phyloP scores from a whole-genome alignment of 1,284 basidiomycete genomes.

The Boletellus dicymbophilus region DNA sequence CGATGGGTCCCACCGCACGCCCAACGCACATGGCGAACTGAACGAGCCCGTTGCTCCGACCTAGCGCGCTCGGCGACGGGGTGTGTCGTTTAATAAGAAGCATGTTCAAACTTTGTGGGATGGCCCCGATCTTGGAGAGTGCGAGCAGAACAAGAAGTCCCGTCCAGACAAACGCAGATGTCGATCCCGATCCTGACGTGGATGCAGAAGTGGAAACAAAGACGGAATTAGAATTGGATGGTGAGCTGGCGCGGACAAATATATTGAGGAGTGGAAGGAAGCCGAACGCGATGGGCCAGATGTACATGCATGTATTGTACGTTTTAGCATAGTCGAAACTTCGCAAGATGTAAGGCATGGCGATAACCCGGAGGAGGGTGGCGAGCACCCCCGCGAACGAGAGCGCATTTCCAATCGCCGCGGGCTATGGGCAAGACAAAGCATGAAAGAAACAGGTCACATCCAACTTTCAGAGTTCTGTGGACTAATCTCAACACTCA shows the following conservation, averaged over 20 bases:
- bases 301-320: conserved; percentile 22
- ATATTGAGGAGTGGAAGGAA: conserved; percentile 19
- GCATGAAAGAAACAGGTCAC: background rate
- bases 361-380: conserved; percentile 16
- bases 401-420: conserved; percentile 18
- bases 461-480: no score
- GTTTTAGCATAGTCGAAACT: conserved; percentile 19
- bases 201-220: background rate
- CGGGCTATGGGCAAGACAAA: conserved; percentile 11
- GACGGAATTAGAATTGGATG: background rate
- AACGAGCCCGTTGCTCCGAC: conserved; percentile 24
- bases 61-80: conserved; percentile 11
- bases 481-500: conserved; percentile 2
- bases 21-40: conserved; percentile 25
- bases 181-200: background rate
- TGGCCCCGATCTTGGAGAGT: conserved; percentile 19
- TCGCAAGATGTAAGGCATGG: conserved; percentile 19
- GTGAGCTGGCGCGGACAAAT: conserved; percentile 4
- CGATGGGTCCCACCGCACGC: conserved; percentile 19
- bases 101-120: conserved; percentile 20
- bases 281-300: conserved; percentile 19
- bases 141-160: conserved; percentile 16
- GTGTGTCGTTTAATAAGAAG: conserved; percentile 22
- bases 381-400: conserved; percentile 16
- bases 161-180: conserved; percentile 9